phyloP scores from a whole-genome alignment of 1,139 yeast genomes.

The Pichia sp. region DNA sequence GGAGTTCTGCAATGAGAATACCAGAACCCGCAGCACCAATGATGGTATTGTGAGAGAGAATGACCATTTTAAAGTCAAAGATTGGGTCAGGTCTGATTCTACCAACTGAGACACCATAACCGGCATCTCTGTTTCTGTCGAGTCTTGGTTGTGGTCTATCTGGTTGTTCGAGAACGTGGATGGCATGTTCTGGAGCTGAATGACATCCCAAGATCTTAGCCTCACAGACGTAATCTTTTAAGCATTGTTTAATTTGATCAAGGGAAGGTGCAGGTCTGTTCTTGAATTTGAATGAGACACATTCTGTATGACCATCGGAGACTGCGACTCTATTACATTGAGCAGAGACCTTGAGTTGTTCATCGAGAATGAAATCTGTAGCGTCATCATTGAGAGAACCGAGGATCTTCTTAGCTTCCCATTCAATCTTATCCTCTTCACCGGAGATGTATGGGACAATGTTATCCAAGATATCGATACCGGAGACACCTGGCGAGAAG shows the following conservation, averaged over 20 bases:
- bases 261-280: constrained; percentile 78
- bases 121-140: constrained; percentile 92
- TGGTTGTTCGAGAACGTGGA: constrained; percentile 81
- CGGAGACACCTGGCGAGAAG: constrained; percentile 95
- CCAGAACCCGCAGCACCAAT: constrained; percentile 99
- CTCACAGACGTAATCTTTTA: constrained; percentile 76
- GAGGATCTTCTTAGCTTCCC: constrained; percentile 95
- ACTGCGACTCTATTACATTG: constrained; percentile 97
- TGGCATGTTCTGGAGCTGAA: constrained; percentile 89
- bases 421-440: constrained; percentile 97
- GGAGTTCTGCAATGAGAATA: constrained; percentile 85
- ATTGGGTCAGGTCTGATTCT: constrained; percentile 91
- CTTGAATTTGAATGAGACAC: constrained; percentile 80
- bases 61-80: constrained; percentile 92
- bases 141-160: constrained; percentile 98
- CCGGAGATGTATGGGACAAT: constrained; percentile 92
- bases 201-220: constrained; percentile 71
- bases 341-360: constrained; percentile 82
- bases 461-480: constrained; percentile 91
- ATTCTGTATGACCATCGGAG: constrained; percentile 96
- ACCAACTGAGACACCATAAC: constrained; percentile 94
- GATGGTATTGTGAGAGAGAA: constrained; percentile 90
- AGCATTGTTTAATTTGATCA: constrained; percentile 65
- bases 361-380: constrained; percentile 53
- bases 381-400: constrained; percentile 54